Evolutionary conservation across 495 filamentous ascomycete species (phyloP).

Genomic region (Pyrenopolyporus hunteri): DNA sequence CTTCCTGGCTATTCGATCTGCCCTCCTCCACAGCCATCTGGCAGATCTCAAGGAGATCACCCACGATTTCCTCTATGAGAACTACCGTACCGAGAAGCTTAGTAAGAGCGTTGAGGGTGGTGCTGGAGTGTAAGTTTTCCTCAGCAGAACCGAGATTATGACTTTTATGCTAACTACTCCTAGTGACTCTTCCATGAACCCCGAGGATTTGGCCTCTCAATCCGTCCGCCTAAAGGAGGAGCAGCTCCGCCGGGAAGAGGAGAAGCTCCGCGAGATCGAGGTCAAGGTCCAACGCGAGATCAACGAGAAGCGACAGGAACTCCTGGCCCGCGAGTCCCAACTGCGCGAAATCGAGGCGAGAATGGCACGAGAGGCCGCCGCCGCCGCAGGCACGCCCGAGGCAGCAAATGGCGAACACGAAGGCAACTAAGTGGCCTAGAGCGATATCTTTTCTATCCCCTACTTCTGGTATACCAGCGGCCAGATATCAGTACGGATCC

Average conservation of each 20-base stretch:
- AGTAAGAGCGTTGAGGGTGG: slow-evolving; percentile 98
- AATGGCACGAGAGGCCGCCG: slow-evolving; percentile 62
- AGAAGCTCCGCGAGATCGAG: slow-evolving; percentile 99
- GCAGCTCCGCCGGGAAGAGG: slow-evolving; percentile 96
- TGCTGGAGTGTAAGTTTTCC: slow-evolving; percentile 74
- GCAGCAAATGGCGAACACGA: slow-evolving; percentile 58
- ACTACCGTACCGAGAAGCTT: slow-evolving; percentile 99
- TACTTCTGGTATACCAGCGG: slow-evolving; percentile 29
- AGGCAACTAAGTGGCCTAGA: slow-evolving; percentile 41
- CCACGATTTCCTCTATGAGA: slow-evolving; percentile 99
- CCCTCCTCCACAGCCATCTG: slow-evolving; percentile 94
- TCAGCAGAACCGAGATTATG: not conserved
- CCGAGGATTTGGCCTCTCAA: slow-evolving; percentile 94
- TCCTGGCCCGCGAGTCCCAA: slow-evolving; percentile 96
- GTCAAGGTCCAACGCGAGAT: slow-evolving; percentile 99
- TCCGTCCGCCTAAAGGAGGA: slow-evolving; percentile 99
- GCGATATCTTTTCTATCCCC: slow-evolving; percentile 32
- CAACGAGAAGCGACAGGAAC: slow-evolving; percentile 98
- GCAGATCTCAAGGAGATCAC: slow-evolving; percentile 99
- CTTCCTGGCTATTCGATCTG: slow-evolving; percentile 95
- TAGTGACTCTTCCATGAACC: slow-evolving; percentile 90
- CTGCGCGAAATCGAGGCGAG: slow-evolving; percentile 85
- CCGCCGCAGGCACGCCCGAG: slow-evolving; percentile 48
- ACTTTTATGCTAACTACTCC: slow-evolving; percentile 41
- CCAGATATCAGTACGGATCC: slow-evolving; percentile 33